Conservation (phyloP, 768 basidiomycete genomes). For the Ephemerocybe angulata region DNA sequence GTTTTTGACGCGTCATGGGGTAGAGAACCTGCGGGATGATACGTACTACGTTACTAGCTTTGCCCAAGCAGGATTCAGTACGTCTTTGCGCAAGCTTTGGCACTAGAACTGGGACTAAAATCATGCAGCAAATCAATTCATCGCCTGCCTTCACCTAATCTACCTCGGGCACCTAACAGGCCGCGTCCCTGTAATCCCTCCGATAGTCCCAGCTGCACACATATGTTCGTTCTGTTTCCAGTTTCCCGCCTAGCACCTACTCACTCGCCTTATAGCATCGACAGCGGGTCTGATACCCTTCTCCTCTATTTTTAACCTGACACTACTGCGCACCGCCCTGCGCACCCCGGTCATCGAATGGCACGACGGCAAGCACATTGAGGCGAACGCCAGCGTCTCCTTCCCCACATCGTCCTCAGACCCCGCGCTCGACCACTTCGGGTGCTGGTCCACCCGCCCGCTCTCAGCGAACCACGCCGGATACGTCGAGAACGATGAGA, state of each 20-base stretch:
- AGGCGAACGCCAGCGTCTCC: background rate
- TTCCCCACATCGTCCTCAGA: background rate
- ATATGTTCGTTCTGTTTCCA: background rate
- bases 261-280: background rate
- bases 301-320: background rate
- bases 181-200: background rate
- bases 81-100: background rate
- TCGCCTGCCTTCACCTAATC: background rate
- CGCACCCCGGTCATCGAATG: background rate
- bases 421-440: background rate
- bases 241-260: background rate
- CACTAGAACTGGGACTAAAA: background rate
- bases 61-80: background rate
- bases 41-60: background rate
- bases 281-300: background rate
- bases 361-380: background rate
- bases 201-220: background rate
- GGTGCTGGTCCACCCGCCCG: background rate
- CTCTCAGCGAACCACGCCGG: background rate
- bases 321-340: background rate
- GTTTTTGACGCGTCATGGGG: background rate
- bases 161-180: background rate
- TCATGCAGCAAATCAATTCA: background rate
- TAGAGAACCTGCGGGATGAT: background rate
- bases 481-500: background rate